phyloP scores from a whole-genome alignment of 1,284 basidiomycete species.

The Moniliophthora roreri region DNA sequence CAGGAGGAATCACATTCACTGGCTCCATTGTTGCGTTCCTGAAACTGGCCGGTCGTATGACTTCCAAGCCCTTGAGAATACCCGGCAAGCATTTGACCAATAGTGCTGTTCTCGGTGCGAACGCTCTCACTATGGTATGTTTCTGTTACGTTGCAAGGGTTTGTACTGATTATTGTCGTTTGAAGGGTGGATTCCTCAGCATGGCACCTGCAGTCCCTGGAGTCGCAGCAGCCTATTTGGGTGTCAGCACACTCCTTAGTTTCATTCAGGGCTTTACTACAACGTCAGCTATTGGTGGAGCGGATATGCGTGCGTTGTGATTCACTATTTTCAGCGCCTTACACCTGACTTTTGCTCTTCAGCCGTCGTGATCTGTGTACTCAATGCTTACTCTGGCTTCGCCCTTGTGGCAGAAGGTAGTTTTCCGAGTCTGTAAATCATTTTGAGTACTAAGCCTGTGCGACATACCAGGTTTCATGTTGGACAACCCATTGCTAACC shows the following conservation, averaged over 20 bases:
- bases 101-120: conserved; percentile 63
- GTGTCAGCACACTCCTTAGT: conserved; percentile 70
- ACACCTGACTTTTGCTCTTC: conserved; percentile 3
- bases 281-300: conserved; percentile 83
- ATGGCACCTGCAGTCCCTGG: conserved; percentile 68
- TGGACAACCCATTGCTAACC: conserved; percentile 80
- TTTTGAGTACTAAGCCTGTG: not conserved
- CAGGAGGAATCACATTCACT: conserved; percentile 74
- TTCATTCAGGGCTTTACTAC: conserved; percentile 85
- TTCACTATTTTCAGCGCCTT: conserved; percentile 6
- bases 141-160: not conserved
- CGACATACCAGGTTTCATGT: conserved; percentile 67
- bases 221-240: conserved; percentile 75
- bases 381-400: conserved; percentile 90
- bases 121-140: conserved; percentile 62
- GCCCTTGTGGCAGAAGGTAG: conserved; percentile 86
- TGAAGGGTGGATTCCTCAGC: conserved; percentile 59
- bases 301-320: conserved; percentile 79
- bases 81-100: conserved; percentile 80
- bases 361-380: conserved; percentile 86
- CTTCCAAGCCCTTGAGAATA: conserved; percentile 67
- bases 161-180: not conserved
- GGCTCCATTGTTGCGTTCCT: conserved; percentile 88
- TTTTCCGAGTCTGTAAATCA: conserved; percentile 1
- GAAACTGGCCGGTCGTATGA: conserved; percentile 79